Percentiles rank a stretch among this genome's conserved stretches.
These are phyloP conservation scores for Sporothrix globosa DNA, from an alignment of 2,329 filamentous ascomycete species.

Conservation along the genomic window DNA sequence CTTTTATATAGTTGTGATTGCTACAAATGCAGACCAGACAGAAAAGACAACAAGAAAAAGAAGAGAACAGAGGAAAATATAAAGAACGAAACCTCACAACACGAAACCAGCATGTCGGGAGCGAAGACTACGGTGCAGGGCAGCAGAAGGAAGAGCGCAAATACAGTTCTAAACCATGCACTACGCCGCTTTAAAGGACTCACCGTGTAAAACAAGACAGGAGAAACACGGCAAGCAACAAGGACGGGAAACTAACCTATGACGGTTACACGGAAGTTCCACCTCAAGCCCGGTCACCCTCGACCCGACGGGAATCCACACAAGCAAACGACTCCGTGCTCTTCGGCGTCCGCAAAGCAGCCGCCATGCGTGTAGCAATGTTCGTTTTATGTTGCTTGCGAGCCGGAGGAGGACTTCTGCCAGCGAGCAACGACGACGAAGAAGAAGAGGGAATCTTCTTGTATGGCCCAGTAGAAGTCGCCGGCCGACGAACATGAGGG, in stretches of 20 bases:
- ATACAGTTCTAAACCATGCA: not conserved
- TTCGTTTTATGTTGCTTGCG: not conserved
- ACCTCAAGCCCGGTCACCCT: not conserved
- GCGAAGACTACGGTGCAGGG: not conserved
- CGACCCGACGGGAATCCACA: slow-evolving; percentile 26
- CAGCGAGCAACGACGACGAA: not conserved
- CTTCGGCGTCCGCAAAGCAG: slow-evolving; percentile 4
- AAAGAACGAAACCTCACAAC: not conserved
- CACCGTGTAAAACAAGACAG: not conserved
- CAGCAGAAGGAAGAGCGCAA: not conserved
- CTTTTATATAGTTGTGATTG: not conserved
- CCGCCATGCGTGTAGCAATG: not conserved
- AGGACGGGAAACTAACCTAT: not conserved
- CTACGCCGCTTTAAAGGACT: not conserved
- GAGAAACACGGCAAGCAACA: not conserved
- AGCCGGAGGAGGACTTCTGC: not conserved
- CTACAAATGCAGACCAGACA: not conserved
- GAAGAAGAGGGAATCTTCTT: not conserved
- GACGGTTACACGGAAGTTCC: not conserved
- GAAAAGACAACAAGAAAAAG: not conserved
- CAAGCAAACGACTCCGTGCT: slow-evolving; percentile 32
- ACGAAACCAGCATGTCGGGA: slow-evolving; percentile 1
- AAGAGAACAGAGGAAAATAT: not conserved
- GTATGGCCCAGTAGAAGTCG: not conserved
- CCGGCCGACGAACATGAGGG: not conserved